Evolutionary conservation across 2,329 filamentous ascomycete species (phyloP), one percentile per base, ranked within the genome.

Genomic region (Phialophora expanda): DNA sequence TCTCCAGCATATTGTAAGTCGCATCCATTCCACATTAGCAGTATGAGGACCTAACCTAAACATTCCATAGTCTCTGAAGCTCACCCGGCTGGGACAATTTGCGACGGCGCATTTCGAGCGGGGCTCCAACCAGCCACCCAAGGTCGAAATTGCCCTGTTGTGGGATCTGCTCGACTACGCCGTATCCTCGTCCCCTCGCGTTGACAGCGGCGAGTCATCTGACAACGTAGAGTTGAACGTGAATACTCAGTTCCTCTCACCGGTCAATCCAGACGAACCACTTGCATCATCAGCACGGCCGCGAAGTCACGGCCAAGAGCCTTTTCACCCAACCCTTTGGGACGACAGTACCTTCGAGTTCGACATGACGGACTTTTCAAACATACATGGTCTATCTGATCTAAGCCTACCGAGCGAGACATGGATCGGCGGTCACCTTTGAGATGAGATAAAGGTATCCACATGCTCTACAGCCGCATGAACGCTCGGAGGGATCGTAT

Each of bases 111-210:
- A 50, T 12, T 44, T 41, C 22, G 24, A 67, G 14, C 30, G 64
- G 5, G 54, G 24, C 12, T 59, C 32, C 7, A 32, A 58, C 22
- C 60, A 57, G 34, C 67, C 67, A 30, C 65, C 69, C 14, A 67
- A 66, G 55, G 65, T 69, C 24, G 62, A 69, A 53, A 68, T 65
- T 11, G 62, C 65, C n/a, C 30, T 71, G 24, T 55, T 71, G 7
- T 69, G 69, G 69, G 61, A 68, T 59, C 55, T 71, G 12, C 65
- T 71, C 17, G 69, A 71, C 53, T 71, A 71, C 58, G 67, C 67
- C 12, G 67, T 65, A 14, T 71, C 69, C 2, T 67, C 69, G 8
- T 66, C 67, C 11, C 65, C 62, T 3, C 48, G 44, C 4, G 56
- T 62, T 17, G 61, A 62, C 50, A 56, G 34, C 30, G 64, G 64